Base-by-base conservation (phyloP, 768 basidiomycete species). In the Tulasnella sp. region DNA sequence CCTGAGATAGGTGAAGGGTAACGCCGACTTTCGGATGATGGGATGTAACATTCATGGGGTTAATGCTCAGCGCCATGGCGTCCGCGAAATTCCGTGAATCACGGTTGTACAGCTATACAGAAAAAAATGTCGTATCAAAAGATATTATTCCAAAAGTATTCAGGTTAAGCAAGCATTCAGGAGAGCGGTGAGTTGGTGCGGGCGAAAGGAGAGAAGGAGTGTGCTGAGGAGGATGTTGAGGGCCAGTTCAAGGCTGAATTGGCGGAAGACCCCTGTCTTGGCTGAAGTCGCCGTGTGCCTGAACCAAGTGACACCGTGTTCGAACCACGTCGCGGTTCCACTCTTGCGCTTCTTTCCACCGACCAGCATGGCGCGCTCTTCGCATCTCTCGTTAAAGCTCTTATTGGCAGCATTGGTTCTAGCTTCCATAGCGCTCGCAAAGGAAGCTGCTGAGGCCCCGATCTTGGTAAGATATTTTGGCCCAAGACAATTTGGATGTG, bases 21-120 rank as follows among this genome's bases (percentile, higher is more conserved):
- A 93, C 88, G 83, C 88, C 92, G 83, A 94, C 89, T 84, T 93
- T 95, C 37, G 92, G 86, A 83, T 94, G 93, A 82, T 91, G 86
- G 0, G 90, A 87, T n/a, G 90, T 89, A 40, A 91, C 90, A 84
- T 95, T 94, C 93, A 94, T 94, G 16, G 92, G 91, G 75, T 48
- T 72, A 32, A 46, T 72, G 5, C 35, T 35, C 44, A 72, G n/a
- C 37, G 71, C 71, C 71, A 72, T 72, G 16, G 0, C 16, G 61
- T 67, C 61, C 61, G 5, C 3, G 0, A 29, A 67, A 67, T 5
- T 67, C 16, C 3, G 61, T 35, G 61, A 5, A 67, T 18, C 61
- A 67, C 61, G 29, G 61, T 67, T 26, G 5, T 67, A 67, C 61
- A 67, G 32, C 61, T 67, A 5, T 67, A 67, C 61, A 67, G 35